A percentile compares a stretch with the other conserved stretches of the same genome.
These are phyloP conservation scores for Parascedosporium putredinis DNA, from an alignment of 2,329 filamentous ascomycete species.

Conservation along the genomic window DNA sequence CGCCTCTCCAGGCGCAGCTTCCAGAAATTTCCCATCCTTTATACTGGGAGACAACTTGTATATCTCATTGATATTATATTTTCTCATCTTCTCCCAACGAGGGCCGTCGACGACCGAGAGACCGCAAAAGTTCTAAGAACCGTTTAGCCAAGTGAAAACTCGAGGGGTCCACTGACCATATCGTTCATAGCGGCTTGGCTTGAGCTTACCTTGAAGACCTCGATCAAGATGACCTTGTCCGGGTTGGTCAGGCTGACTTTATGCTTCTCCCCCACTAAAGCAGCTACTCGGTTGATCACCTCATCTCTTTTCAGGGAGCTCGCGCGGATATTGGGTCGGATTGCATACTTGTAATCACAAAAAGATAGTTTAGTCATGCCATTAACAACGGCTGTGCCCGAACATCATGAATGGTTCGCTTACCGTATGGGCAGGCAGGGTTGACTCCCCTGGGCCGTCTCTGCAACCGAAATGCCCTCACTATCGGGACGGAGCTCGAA, in stretches of 20 bases:
- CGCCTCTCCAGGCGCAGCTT: too few species aligned
- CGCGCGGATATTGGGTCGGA: slow-evolving; percentile 59
- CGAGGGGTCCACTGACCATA: not conserved
- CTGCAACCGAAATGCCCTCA: slow-evolving; percentile 2
- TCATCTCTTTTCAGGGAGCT: slow-evolving; percentile 34
- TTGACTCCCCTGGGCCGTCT: slow-evolving; percentile 6
- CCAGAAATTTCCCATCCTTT: not conserved
- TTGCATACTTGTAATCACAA: slow-evolving; percentile 68
- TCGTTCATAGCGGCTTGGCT: not conserved
- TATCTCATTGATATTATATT: slow-evolving; percentile 69
- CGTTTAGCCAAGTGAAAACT: not conserved
- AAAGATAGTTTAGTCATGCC: not conserved
- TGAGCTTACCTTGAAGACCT: slow-evolving; percentile 44
- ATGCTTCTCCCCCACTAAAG: slow-evolving; percentile 54
- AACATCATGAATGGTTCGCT: slow-evolving; percentile 15
- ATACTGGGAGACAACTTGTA: slow-evolving; percentile 31
- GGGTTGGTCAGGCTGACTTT: slow-evolving; percentile 70
- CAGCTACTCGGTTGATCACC: slow-evolving; percentile 62
- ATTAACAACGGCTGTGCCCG: not conserved
- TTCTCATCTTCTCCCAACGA: slow-evolving; percentile 64
- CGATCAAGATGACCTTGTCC: slow-evolving; percentile 68
- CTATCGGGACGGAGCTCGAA: slow-evolving; percentile 38
- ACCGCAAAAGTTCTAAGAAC: slow-evolving; percentile 57
- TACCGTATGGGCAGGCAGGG: slow-evolving; percentile 30
- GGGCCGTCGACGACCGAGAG: slow-evolving; percentile 64